Base-by-base conservation (phyloP, 139 green algal genomes). In the Marvania coccoides region DNA sequence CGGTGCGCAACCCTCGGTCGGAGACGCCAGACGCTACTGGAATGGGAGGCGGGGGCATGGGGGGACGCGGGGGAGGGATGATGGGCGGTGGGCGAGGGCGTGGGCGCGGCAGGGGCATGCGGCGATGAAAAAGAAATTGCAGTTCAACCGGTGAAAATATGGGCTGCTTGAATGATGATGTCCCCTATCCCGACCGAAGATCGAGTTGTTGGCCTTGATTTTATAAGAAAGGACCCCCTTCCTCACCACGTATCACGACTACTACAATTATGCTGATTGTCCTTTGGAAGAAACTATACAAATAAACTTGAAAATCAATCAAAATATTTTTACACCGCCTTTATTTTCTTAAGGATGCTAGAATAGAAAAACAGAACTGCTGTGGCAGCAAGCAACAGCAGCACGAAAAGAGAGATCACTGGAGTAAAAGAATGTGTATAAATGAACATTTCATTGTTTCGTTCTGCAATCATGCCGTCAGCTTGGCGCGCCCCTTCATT, bases 1-100 rank as follows among this genome's bases (percentile, higher is more conserved):
- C 94, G 0, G 87, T 99, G 37, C 71, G 86, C 55, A 98, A 97
- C 81, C 92, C 92, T 23, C 81, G 81, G 65, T 84, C 71, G 29
- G 81, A 92, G 58, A 38, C 29, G 6, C 26, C 70, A 5, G 70
- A 81, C 60, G 48, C 29, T 3, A 26, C 47, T 9, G 64, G 47
- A 8, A 47, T 55, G 6, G 59, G 35, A 34, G 46, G 47, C 38
- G 63, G 63, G 15, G 69, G 69, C 6, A 26, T 47, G 3, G 55
- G 72, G 42, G 57, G 61, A 62, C 28, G 36, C 28, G 60, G 48
- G 6, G 24, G 74, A 26, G 53, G 75, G 4, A 69, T 71, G 26
- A 57, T 56, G 47, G 72, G 75, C 24, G 33, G 58, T 38, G 71
- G 72, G 26, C 54, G 80, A 13, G 74, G 74, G 2, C 63, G 71